These are phyloP conservation scores for Cladosporium cucumerinum DNA, from an alignment of 2,329 filamentous ascomycete species.

Conservation along the genomic window DNA sequence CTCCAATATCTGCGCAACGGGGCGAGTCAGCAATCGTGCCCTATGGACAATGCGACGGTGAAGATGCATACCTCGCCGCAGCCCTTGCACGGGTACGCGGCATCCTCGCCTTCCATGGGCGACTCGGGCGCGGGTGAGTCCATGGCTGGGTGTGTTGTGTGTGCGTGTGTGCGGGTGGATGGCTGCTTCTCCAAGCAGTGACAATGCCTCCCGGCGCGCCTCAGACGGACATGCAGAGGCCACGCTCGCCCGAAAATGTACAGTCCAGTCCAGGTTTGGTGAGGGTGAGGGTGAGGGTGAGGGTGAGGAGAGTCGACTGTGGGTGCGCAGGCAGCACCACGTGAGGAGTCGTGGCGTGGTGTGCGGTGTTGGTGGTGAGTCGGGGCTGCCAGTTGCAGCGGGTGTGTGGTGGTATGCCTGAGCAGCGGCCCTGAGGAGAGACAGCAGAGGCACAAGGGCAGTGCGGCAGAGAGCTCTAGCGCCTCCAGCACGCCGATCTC, in stretches of 20 bases:
- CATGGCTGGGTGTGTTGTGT: slow-evolving; percentile 35
- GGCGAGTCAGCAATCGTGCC: slow-evolving; percentile 13
- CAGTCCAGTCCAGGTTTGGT: neutral
- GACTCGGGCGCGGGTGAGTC: slow-evolving; percentile 58
- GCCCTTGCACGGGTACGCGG: slow-evolving; percentile 81
- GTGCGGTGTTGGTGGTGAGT: neutral
- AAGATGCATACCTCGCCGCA: slow-evolving; percentile 71
- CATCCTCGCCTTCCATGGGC: slow-evolving; percentile 73
- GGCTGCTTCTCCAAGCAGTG: slow-evolving; percentile 3
- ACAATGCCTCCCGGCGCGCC: slow-evolving; percentile 13
- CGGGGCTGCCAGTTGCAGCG: neutral
- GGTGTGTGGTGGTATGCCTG: neutral
- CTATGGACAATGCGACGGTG: slow-evolving; percentile 4
- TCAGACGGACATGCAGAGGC: slow-evolving; percentile 12
- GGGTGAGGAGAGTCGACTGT: neutral
- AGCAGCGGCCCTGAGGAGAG: neutral
- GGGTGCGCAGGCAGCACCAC: neutral
- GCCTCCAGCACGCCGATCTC: neutral
- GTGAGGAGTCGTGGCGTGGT: neutral
- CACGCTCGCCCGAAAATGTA: neutral
- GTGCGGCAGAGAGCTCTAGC: neutral
- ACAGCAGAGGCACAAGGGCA: neutral
- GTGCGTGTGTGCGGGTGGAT: neutral
- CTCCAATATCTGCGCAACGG: slow-evolving; percentile 72
- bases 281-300: neutral